Evolutionary conservation across 2,329 filamentous ascomycete species (phyloP), one percentile per base, ranked within the genome.

Genomic region (Huntiella abstrusa): DNA sequence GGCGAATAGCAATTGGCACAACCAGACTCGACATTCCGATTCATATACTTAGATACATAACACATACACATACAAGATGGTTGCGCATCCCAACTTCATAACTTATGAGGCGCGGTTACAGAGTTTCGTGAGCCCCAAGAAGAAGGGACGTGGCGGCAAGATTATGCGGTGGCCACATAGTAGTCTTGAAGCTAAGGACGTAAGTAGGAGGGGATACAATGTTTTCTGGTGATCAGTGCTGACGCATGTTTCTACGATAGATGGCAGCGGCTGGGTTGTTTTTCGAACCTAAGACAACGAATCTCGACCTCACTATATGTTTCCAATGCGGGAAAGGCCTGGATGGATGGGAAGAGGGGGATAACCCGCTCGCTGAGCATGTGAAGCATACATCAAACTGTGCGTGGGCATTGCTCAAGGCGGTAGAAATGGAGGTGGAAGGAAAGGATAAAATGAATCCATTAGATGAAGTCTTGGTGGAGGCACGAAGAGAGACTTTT

Each of bases 211-310:
- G 6, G 35, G n/a, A 13, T 17, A 15, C 11, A 13, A 15, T n/a
- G 7, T 38, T 12, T 38, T 15, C 11, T 15, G 35, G 35, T 15
- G 7, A 12, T 8, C 8, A 17, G 22, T 11, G 16, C 16, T 41
- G 22, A 41, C 40, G 6, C 17, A 41, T n/a, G 8, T 12, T 12
- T 41, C 28, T 11, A 8, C 15, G 38, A 6, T 58, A 94, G 82
- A 78, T 98, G 55, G 88, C 91, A 4, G 77, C 75, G 57, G 88
- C 91, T 48, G 91, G 91, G 34, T 94, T 98, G 64, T 91, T 80
- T 64, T 96, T 84, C 64, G 74, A 78, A 51, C 88, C 91, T 2
- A 75, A 73, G 11, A 68, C 74, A 44, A 71, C 75, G 41, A 83
- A 77, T 56, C 79, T 79, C 34, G 91, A 98, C 60, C 96, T 96